Base-by-base conservation (phyloP, 2,329 filamentous ascomycete genomes). In the Exophiala oligosperma region DNA sequence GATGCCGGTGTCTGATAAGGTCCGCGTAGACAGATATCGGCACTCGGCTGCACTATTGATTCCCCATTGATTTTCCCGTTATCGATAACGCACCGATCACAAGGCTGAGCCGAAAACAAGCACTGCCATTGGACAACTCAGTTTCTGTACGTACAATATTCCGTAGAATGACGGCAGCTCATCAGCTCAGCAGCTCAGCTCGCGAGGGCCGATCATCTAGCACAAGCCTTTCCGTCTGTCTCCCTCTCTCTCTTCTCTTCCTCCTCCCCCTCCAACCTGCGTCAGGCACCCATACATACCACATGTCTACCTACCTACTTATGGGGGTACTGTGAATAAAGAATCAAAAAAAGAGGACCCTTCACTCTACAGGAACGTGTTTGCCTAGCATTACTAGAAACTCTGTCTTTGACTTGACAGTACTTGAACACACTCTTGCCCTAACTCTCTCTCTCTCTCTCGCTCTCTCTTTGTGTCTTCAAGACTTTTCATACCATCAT, bases 311-410 rank as follows among this genome's bases (percentile, higher is more conserved):
- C 28, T 28, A 17, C 24, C 24, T 32, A 26, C 28, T 26, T 21
- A 17, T 17, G 17, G 17, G 17, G 17, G 2, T 26, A 24, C 48
- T 38, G 40, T 43, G 46, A 52, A 50, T 48, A 52, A 24, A 49
- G 43, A 44, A 35, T 35, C 32, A 35, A 48, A 49, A 52, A 28
- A 52, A 52, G 46, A 48, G 46, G 46, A 48, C 46, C 29, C 24
- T 7, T 47, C 26, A 12, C 28, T n/a, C 28, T 48, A 24, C 51
- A 54, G 32, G 23, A 38, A 38, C 26, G 32, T 23, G 23, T 37
- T 29, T 37, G 38, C 41, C 26, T 4, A 7, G 26, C 7, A 28
- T 28, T 9, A 8, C 11, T 35, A 9, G 32, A 8, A 29, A 35
- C 32, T 35, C 9, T 17, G 17, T 17, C 17, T 17, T 35, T 35